Percentiles rank a stretch among this genome's conserved stretches.
These are phyloP conservation scores for Saururus chinensis DNA, from an alignment of 164 flowering plant species.

Conservation along the genomic window DNA sequence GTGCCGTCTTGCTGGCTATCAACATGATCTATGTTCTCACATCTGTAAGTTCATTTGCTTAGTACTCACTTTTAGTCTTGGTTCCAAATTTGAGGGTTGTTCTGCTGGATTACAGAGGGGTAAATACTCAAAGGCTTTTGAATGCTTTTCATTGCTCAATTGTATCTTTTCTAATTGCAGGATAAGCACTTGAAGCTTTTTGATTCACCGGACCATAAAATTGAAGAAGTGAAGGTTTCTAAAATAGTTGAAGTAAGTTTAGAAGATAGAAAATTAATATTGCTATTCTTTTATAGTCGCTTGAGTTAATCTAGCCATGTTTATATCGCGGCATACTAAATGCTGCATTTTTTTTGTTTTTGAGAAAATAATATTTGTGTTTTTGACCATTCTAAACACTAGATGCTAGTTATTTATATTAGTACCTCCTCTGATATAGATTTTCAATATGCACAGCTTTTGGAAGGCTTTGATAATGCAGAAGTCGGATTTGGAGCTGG, in stretches of 20 bases:
- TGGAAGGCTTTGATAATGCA: conserved; percentile 48
- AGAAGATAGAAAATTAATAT: too few species aligned
- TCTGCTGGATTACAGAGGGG: too few species aligned
- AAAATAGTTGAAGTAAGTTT: conserved; percentile 48
- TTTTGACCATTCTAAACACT: not conserved
- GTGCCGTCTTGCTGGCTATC: conserved; percentile 65
- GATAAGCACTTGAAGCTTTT: conserved; percentile 39
- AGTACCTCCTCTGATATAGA: not conserved
- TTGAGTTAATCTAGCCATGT: not conserved
- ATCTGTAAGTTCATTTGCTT: conserved; percentile 44
- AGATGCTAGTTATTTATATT: too few species aligned
- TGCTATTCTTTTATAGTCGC: too few species aligned
- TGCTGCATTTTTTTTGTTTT: too few species aligned
- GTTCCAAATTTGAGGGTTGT: not conserved
- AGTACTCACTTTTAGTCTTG: not conserved
- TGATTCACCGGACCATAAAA: conserved; percentile 20
- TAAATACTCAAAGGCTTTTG: not conserved
- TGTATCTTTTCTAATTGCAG: conserved; percentile 26
- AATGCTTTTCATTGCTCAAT: not conserved
- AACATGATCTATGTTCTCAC: conserved; percentile 52
- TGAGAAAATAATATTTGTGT: too few species aligned
- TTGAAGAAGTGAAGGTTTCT: conserved; percentile 35
- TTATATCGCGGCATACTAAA: not conserved
- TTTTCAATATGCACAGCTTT: conserved; percentile 35
- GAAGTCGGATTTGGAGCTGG: conserved; percentile 87